Evolutionary conservation across 73 alveolate species (phyloP), one percentile per base, ranked within the genome.

Genomic region (Paramecium sonneborni): DNA sequence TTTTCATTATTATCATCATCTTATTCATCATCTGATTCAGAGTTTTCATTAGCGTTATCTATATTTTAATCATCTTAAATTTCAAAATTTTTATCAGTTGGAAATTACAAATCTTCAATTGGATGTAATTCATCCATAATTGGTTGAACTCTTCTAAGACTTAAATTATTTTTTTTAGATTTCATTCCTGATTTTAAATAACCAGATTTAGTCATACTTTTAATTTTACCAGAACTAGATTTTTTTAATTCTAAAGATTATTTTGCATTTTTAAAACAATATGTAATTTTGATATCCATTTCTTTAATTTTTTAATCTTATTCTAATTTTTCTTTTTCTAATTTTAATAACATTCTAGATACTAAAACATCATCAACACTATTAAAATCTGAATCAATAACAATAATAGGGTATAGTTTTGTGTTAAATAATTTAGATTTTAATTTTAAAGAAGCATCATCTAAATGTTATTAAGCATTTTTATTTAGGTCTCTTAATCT

Each of bases 201-300:
- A 26, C 84, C 84, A 62, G 84, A 62, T 62, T 62, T 62, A 62
- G 84, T 62, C 84, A 62, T 62, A 62, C 84, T 62, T 62, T 62
- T 62, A 3, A 6, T 15, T 62, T 32, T 62, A 62, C 84, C 84
- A 26, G 84, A 62, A 62, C 84, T 26, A 2, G 84, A 62, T 26
- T 62, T 62, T 62, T 32, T 62, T 7, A 62, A 14, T 62, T 62
- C 84, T 9, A 62, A 32, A 12, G 84, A 62, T 62, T 62, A 14
- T 32, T 62, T 62, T 2, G 44, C 3, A 72, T 72, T 72, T 37
- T 38, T 72, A 18, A 72, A 72, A n/a, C 57, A 35, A 72, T 72
- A 72, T 0, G 57, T 72, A 35, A 72, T 35, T 37, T 72, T 72
- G 1, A 38, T 72, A 28, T 72, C 57, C 86, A 35, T 34, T 34